These are phyloP conservation scores for Penicillium corylophilum DNA, from an alignment of 2,329 filamentous ascomycete genomes.

Conservation along the genomic window DNA sequence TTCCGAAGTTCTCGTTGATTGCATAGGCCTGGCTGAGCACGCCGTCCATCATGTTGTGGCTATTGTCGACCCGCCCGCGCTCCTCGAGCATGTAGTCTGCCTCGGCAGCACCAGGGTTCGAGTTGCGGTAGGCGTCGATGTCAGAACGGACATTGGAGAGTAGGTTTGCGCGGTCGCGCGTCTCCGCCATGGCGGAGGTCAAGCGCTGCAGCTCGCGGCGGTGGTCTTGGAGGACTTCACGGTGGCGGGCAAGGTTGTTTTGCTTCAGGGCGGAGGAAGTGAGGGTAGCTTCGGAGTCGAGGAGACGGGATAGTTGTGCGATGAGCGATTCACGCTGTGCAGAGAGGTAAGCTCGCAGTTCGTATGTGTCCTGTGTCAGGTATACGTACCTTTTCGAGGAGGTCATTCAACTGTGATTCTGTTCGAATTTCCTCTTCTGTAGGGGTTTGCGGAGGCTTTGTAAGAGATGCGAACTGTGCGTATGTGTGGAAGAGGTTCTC, in stretches of 20 bases:
- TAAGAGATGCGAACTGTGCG: slow-evolving; percentile 81
- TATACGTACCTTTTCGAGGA: slow-evolving; percentile 58
- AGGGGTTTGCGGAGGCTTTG: slow-evolving; percentile 77
- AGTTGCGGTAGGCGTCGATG: slow-evolving; percentile 82
- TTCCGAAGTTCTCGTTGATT: slow-evolving; percentile 84
- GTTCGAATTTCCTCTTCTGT: slow-evolving; percentile 79
- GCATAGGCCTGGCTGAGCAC: slow-evolving; percentile 95
- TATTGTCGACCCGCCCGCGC: slow-evolving; percentile 79
- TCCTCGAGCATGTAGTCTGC: slow-evolving; percentile 98
- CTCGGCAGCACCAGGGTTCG: slow-evolving; percentile 78
- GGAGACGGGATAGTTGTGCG: slow-evolving; percentile 77
- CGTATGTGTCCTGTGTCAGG: neutral
- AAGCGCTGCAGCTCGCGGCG: slow-evolving; percentile 77
- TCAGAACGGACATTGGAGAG: slow-evolving; percentile 88
- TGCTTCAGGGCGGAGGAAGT: slow-evolving; percentile 94
- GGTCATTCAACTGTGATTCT: slow-evolving; percentile 77
- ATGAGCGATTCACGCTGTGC: slow-evolving; percentile 76
- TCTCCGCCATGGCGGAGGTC: slow-evolving; percentile 69
- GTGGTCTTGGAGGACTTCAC: slow-evolving; percentile 86
- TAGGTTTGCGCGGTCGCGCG: slow-evolving; percentile 84
- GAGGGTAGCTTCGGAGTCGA: slow-evolving; percentile 86
- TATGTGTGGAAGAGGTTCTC: slow-evolving; percentile 71
- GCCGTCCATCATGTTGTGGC: slow-evolving; percentile 82
- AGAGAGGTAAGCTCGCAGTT: slow-evolving; percentile 7
- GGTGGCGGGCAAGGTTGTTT: slow-evolving; percentile 88